A percentile compares a stretch with the other conserved stretches of the same genome.
phyloP scores from a whole-genome alignment of 805 yeast genomes.

The Myxozyma vanderwaltii region DNA sequence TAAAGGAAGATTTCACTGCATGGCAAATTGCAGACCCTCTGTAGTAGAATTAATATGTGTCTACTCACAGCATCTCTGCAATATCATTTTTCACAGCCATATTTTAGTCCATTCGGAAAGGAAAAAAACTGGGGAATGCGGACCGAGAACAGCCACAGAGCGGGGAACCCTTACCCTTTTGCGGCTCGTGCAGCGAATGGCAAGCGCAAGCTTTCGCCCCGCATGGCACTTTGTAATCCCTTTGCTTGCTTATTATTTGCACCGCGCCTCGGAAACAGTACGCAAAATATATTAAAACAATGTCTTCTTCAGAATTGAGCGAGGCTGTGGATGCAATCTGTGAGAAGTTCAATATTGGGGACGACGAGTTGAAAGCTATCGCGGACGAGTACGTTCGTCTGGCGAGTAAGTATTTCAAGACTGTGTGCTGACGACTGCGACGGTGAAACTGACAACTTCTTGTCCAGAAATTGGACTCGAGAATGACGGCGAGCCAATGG shows the following conservation, averaged over 20 bases:
- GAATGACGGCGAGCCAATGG: constrained; percentile 39
- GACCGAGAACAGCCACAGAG: no score
- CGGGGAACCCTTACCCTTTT: not conserved
- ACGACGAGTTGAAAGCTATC: constrained; percentile 33
- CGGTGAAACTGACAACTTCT: constrained; percentile 1
- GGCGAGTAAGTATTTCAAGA: constrained; percentile 14
- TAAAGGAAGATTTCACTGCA: no score
- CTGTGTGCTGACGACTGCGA: not conserved
- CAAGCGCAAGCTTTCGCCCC: no score
- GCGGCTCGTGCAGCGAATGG: not conserved
- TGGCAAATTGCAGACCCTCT: no score
- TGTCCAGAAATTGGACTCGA: constrained; percentile 40
- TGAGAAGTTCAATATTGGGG: constrained; percentile 11
- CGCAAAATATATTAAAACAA: not conserved
- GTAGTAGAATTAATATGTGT: no score
- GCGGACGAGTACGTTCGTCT: constrained; percentile 36
- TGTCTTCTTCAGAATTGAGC: constrained; percentile 2
- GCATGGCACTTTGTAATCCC: no score
- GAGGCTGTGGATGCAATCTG: constrained; percentile 7
- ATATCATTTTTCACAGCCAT: no score
- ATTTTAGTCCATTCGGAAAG: no score
- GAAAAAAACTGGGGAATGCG: no score
- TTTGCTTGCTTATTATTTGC: no score
- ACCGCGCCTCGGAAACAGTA: no score
- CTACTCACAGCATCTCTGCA: no score